Percentiles rank a stretch among this genome's conserved stretches.
Conservation (phyloP, 2,329 filamentous ascomycete species). For the Alternaria metachromatica region DNA sequence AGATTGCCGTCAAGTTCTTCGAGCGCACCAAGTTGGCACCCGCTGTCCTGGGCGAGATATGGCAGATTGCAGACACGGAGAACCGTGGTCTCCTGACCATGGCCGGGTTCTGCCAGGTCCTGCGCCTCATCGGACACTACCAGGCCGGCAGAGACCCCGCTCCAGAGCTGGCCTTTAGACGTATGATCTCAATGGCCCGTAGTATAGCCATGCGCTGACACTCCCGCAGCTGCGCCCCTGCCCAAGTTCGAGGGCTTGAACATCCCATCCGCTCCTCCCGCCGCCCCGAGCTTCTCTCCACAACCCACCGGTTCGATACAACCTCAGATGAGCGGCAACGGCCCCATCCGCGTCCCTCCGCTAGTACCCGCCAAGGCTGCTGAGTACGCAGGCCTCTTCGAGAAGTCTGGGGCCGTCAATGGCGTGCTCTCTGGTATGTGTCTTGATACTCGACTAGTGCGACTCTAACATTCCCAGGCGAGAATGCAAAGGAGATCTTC, state of each 20-base stretch:
- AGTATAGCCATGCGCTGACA: constrained; percentile 22
- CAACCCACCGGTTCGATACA: constrained; percentile 45
- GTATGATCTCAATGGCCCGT: constrained; percentile 46
- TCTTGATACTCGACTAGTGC: too few relatives aligned
- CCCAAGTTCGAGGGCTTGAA: constrained; percentile 87
- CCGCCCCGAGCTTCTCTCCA: constrained; percentile 56
- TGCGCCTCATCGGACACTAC: constrained; percentile 94
- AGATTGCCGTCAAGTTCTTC: constrained; percentile 96
- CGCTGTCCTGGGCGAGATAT: constrained; percentile 90
- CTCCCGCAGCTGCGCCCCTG: constrained; percentile 71
- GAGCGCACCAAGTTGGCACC: constrained; percentile 92
- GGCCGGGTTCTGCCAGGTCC: constrained; percentile 88
- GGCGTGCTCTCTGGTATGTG: constrained; percentile 72
- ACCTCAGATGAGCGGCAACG: constrained; percentile 53
- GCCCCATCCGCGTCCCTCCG: constrained; percentile 84
- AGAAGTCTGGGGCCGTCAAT: constrained; percentile 80
- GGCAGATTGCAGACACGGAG: constrained; percentile 97
- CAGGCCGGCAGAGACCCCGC: constrained; percentile 86
- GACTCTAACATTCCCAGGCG: constrained; percentile 59
- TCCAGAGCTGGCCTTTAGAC: constrained; percentile 80
- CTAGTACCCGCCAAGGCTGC: constrained; percentile 86
- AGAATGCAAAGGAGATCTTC: constrained; percentile 91
- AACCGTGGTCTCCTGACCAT: constrained; percentile 94
- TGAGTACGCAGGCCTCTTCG: constrained; percentile 89
- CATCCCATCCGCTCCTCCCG: constrained; percentile 56